Evolutionary conservation across 1,284 basidiomycete genomes (phyloP), one percentile per base, ranked within the genome.

Genomic region (Trichosporon asahii): DNA sequence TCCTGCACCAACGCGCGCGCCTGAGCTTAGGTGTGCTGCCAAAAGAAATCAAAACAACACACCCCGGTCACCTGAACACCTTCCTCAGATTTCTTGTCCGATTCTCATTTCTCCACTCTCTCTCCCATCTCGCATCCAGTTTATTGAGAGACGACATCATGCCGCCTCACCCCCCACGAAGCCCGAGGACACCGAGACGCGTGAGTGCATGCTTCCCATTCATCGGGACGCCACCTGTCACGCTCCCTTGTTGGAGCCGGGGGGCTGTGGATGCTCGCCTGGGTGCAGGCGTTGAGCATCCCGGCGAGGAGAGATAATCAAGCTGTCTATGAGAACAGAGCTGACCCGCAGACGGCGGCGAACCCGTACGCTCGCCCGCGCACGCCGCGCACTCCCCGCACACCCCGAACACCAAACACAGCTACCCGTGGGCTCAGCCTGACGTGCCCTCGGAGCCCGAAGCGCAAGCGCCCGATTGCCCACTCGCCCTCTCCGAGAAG

Each of bases 331-430:
- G 31, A 9, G 31, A 6, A 33, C 31, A 8, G 31, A 53, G 49
- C 49, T 53, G 21, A 53, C 21, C n/a, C n/a, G 11, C 18, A 53
- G 49, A 53, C 27, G 27, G 57, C 27, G 15, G 57, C 15, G 15
- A 61, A 61, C 29, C 57, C 57, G 27, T 61, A 61, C 18, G 57
- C 57, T 3, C 57, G 57, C 57, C 57, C 55, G 29, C 55, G 55
- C 25, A 60, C 55, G 3, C 55, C 57, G 29, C 57, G 57, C 27
- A 61, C 57, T 2, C 57, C 57, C 15, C 57, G 57, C 57, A 60
- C 55, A 0, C 55, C 55, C 12, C 55, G 55, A 4, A 61, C 57
- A 27, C 57, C 57, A 1, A 61, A 61, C 57, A 61, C 57, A 18
- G 57, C 57, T 18, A 31, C 57, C 3, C 57, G 57, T 12, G 55